phyloP scores from a whole-genome alignment of 257 asterid genomes.

The Ocimum tenuiflorum region DNA sequence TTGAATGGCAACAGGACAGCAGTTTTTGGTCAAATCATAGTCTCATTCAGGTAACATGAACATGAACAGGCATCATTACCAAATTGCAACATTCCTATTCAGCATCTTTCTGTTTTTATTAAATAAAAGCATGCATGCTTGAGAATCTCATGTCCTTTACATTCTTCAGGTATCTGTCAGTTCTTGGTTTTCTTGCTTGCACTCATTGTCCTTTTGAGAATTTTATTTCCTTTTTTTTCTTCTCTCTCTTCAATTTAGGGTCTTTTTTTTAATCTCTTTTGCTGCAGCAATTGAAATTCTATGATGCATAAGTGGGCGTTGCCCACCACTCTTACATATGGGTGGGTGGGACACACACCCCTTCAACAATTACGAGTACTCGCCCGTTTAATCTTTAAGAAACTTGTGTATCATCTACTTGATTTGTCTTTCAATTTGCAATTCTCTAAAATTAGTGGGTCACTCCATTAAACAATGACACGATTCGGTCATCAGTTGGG shows the following conservation, averaged over 20 bases:
- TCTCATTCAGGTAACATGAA: background rate
- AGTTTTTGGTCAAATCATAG: background rate
- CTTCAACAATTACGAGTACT: too few species aligned
- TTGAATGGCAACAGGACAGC: constrained; percentile 9
- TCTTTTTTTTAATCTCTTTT: background rate
- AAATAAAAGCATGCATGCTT: constrained; percentile 6
- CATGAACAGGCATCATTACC: background rate
- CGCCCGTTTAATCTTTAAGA: too few species aligned
- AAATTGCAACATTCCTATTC: constrained; percentile 20
- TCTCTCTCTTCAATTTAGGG: background rate
- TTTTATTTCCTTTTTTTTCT: background rate
- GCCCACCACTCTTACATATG: too few species aligned
- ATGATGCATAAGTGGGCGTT: too few species aligned
- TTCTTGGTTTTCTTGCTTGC: constrained; percentile 34
- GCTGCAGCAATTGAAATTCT: too few species aligned
- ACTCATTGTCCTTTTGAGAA: constrained; percentile 15
- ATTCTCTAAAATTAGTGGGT: too few species aligned
- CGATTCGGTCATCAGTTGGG: too few species aligned
- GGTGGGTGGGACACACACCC: too few species aligned
- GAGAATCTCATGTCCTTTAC: constrained; percentile 6
- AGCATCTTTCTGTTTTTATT: constrained; percentile 21
- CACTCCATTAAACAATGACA: too few species aligned
- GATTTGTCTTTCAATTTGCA: too few species aligned
- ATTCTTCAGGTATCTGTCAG: constrained; percentile 24
- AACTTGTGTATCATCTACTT: too few species aligned